phyloP scores from a whole-genome alignment of 106 monocot genomes.

The Allium cepa region DNA sequence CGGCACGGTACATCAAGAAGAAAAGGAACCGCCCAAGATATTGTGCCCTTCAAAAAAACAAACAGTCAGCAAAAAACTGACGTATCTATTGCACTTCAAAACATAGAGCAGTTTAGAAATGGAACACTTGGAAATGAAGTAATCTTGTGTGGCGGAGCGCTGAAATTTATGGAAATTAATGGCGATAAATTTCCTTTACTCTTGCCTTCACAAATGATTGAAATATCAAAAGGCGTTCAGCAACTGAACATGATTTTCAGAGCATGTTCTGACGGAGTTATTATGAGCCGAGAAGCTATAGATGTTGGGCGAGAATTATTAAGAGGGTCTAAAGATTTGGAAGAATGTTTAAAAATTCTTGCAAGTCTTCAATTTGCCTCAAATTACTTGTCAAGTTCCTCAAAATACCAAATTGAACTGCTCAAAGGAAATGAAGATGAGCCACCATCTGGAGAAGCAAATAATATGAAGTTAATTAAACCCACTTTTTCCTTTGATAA shows the following conservation, averaged over 20 bases:
- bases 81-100: conserved; percentile 60
- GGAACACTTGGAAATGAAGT: conserved; percentile 8
- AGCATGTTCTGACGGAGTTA: conserved; percentile 26
- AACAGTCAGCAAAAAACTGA: conserved; percentile 19
- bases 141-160: conserved; percentile 12
- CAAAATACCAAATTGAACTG: conserved; percentile 32
- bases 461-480: conserved; percentile 13
- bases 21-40: conserved; percentile 29
- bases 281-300: conserved; percentile 22
- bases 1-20: conserved; percentile 15
- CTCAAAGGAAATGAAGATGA: conserved; percentile 55
- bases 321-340: conserved; percentile 69
- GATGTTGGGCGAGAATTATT: conserved; percentile 44
- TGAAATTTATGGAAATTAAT: neutral
- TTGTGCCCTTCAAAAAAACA: conserved; percentile 32
- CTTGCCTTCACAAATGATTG: conserved; percentile 34
- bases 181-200: conserved; percentile 13
- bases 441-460: conserved; percentile 4
- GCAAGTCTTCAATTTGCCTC: conserved; percentile 55
- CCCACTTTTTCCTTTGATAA: conserved; percentile 25
- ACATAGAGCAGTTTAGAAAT: conserved; percentile 32
- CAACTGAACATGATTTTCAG: conserved; percentile 58
- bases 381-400: conserved; percentile 33
- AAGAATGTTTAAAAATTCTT: conserved; percentile 69
- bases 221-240: conserved; percentile 44